These are phyloP conservation scores for Penicillium rolfsii DNA, from an alignment of 2,329 filamentous ascomycete species.

Conservation along the genomic window DNA sequence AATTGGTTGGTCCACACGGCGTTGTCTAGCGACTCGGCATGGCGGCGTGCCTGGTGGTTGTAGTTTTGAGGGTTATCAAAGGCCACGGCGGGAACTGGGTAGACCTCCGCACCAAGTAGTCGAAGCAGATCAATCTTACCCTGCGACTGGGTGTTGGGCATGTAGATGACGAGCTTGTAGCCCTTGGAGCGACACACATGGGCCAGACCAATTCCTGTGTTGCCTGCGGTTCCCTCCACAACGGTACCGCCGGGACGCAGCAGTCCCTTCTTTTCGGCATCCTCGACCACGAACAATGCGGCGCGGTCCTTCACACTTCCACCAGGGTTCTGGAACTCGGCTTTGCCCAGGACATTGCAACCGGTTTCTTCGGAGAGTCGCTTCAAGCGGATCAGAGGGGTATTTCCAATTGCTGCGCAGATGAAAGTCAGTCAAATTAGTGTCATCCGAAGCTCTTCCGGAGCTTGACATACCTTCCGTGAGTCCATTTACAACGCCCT, in stretches of 20 bases:
- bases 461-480: slow-evolving; percentile 68
- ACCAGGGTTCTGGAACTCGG: slow-evolving; percentile 98
- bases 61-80: slow-evolving; percentile 97
- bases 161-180: slow-evolving; percentile 97
- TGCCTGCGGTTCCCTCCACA: slow-evolving; percentile 94
- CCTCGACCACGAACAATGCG: slow-evolving; percentile 88
- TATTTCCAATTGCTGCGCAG: slow-evolving; percentile 89
- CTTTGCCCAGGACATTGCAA: slow-evolving; percentile 93
- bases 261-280: slow-evolving; percentile 86
- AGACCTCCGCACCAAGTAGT: slow-evolving; percentile 89
- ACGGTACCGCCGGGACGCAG: slow-evolving; percentile 87
- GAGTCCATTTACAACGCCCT: slow-evolving; percentile 76
- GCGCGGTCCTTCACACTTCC: slow-evolving; percentile 96
- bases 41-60: slow-evolving; percentile 90
- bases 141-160: slow-evolving; percentile 98
- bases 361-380: slow-evolving; percentile 86
- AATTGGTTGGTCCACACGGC: slow-evolving; percentile 99
- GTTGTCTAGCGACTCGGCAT: slow-evolving; percentile 83
- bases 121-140: slow-evolving; percentile 94
- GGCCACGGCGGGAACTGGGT: slow-evolving; percentile 91
- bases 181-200: slow-evolving; percentile 92
- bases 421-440: slow-evolving; percentile 5
- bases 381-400: slow-evolving; percentile 88
- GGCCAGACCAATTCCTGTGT: slow-evolving; percentile 95
- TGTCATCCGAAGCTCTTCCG: neutral